Conservation (phyloP, 2,329 filamentous ascomycete species). For the Ilyonectria sp. region DNA sequence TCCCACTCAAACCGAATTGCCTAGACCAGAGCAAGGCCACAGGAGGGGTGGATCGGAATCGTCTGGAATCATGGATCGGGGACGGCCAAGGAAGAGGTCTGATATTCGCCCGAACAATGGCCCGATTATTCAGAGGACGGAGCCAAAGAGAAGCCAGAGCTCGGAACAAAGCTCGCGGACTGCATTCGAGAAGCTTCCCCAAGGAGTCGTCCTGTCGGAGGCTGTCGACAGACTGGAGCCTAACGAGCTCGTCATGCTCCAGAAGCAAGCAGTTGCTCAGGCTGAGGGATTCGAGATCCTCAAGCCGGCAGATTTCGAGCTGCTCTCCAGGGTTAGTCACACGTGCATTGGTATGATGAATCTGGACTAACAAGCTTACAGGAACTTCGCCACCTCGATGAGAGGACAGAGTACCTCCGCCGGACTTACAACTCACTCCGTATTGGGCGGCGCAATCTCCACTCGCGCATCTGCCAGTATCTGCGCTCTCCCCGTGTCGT, state of each 20-base stretch:
- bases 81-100: slow-evolving; percentile 70
- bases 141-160: slow-evolving; percentile 63
- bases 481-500: slow-evolving; percentile 79
- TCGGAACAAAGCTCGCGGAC: slow-evolving; percentile 61
- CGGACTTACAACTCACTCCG: slow-evolving; percentile 83
- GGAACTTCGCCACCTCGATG: slow-evolving; percentile 83
- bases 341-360: not conserved
- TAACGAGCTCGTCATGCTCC: slow-evolving; percentile 66
- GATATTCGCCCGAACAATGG: slow-evolving; percentile 60
- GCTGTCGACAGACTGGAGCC: slow-evolving; percentile 63
- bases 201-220: slow-evolving; percentile 69
- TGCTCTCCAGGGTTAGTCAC: slow-evolving; percentile 72
- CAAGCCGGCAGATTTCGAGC: slow-evolving; percentile 72
- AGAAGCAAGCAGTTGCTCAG: slow-evolving; percentile 74
- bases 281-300: slow-evolving; percentile 77
- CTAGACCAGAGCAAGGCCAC: slow-evolving; percentile 53
- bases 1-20: slow-evolving; percentile 41
- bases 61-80: slow-evolving; percentile 72
- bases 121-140: slow-evolving; percentile 55
- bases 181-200: slow-evolving; percentile 74
- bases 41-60: slow-evolving; percentile 71
- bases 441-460: slow-evolving; percentile 82
- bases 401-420: slow-evolving; percentile 83
- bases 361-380: slow-evolving; percentile 48
- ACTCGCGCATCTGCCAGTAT: slow-evolving; percentile 83